phyloP scores from a whole-genome alignment of 345 rosid genomes.

The Stellera chamaejasme region DNA sequence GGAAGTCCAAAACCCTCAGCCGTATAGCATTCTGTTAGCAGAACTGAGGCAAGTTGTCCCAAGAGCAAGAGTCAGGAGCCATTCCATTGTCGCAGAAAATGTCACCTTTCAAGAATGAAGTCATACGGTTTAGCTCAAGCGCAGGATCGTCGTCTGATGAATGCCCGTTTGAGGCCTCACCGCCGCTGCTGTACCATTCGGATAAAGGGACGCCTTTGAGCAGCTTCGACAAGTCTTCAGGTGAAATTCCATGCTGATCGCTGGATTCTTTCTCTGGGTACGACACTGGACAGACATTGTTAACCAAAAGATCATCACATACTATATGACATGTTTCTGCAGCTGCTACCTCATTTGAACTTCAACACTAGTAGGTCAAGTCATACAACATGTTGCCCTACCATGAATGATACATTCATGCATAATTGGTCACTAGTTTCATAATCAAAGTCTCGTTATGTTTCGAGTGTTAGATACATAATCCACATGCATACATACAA shows the following conservation, averaged over 20 bases:
- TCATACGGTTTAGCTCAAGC: constrained; percentile 47
- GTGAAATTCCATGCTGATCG: constrained; percentile 28
- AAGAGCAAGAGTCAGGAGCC: constrained; percentile 27
- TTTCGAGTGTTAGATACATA: neutral
- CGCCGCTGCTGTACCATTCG: constrained; percentile 40
- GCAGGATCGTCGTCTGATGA: constrained; percentile 53
- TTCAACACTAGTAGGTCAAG: neutral
- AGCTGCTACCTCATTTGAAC: constrained; percentile 2
- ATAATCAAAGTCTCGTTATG: too few species aligned
- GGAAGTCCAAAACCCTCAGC: too few species aligned
- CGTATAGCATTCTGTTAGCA: constrained; percentile 4
- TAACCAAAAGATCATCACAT: neutral
- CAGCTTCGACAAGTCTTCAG: constrained; percentile 42
- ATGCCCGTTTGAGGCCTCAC: constrained; percentile 47
- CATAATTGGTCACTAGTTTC: too few species aligned
- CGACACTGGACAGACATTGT: constrained; percentile 17
- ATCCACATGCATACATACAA: neutral
- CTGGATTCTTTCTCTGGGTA: constrained; percentile 31
- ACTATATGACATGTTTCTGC: neutral
- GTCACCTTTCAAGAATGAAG: constrained; percentile 37
- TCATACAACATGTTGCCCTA: neutral
- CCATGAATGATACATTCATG: neutral
- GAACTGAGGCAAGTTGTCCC: constrained; percentile 43
- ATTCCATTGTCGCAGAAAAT: constrained; percentile 22
- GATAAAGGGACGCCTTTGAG: constrained; percentile 21